Conservation (phyloP, 2,329 filamentous ascomycete genomes). For the Fusarium drepaniforme region DNA sequence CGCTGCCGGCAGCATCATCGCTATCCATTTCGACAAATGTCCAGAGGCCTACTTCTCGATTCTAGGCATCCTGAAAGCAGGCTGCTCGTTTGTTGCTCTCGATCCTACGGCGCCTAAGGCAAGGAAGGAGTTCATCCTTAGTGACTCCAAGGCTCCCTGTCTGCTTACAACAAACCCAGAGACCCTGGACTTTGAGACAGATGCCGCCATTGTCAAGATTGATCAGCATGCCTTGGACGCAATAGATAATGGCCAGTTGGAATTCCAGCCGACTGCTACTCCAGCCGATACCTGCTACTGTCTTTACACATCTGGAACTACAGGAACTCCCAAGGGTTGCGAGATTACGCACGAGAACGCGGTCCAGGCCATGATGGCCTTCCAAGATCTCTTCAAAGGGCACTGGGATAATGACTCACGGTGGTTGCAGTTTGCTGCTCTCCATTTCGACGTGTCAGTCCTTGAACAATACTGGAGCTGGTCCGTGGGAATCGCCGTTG, state of each 20-base stretch:
- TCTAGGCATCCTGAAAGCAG: constrained; percentile 84
- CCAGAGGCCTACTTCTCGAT: constrained; percentile 87
- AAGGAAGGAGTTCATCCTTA: constrained; percentile 81
- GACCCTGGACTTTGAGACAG: constrained; percentile 49
- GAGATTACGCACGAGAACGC: constrained; percentile 90
- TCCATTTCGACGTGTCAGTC: constrained; percentile 95
- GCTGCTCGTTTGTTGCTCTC: constrained; percentile 84
- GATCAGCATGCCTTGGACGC: constrained; percentile 47
- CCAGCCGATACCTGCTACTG: constrained; percentile 79
- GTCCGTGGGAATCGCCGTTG: constrained; percentile 88
- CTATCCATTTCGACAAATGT: constrained; percentile 86
- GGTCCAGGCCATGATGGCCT: constrained; percentile 90
- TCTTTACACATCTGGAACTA: constrained; percentile 89
- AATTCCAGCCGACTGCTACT: constrained; percentile 37
- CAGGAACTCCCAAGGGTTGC: constrained; percentile 88
- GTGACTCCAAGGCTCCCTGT: constrained; percentile 76
- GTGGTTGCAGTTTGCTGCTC: constrained; percentile 93
- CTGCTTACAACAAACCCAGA: constrained; percentile 66
- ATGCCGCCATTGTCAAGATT: constrained; percentile 50
- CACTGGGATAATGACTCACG: constrained; percentile 81
- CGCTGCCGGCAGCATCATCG: constrained; percentile 72
- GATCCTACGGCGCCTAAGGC: constrained; percentile 79
- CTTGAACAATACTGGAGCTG: constrained; percentile 97
- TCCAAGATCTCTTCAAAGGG: constrained; percentile 80
- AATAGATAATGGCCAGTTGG: constrained; percentile 19